Conservation (phyloP, 495 filamentous ascomycete genomes). For the Letharia lupina region DNA sequence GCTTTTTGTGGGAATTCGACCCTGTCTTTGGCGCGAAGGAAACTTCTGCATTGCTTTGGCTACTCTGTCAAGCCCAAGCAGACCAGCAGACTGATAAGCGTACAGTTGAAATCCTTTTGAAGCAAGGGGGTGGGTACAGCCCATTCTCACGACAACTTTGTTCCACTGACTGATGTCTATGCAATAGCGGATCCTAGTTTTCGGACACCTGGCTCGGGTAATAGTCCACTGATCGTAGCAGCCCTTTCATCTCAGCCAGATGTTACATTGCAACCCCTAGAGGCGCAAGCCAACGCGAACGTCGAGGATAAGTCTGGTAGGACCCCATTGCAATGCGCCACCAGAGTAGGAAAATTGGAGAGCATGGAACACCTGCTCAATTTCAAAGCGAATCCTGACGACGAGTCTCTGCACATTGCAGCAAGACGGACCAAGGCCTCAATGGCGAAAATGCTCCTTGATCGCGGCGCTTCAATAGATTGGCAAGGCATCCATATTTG, state of each 20-base stretch:
- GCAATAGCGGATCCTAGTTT: conserved; percentile 20
- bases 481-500: conserved; percentile 15
- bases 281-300: conserved; percentile 15
- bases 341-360: conserved; percentile 1
- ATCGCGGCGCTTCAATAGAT: conserved; percentile 6
- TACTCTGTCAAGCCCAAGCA: conserved; percentile 19
- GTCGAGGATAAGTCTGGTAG: conserved; percentile 8
- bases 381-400: conserved; percentile 10
- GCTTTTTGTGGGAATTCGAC: conserved; percentile 17
- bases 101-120: conserved; percentile 12
- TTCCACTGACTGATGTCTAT: conserved; percentile 1
- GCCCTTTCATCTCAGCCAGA: conserved; percentile 7
- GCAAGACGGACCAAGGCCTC: conserved; percentile 6
- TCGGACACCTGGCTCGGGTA: conserved; percentile 15
- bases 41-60: conserved; percentile 19
- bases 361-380: conserved; percentile 17
- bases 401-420: conserved; percentile 22
- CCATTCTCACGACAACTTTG: not conserved
- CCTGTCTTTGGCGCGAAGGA: conserved; percentile 8
- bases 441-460: conserved; percentile 15
- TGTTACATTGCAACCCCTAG: conserved; percentile 9
- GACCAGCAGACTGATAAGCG: conserved; percentile 11
- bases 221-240: conserved; percentile 16
- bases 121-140: conserved; percentile 11
- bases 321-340: conserved; percentile 15